Base-by-base conservation (phyloP, 1,284 basidiomycete species). In the Malassezia restricta region DNA sequence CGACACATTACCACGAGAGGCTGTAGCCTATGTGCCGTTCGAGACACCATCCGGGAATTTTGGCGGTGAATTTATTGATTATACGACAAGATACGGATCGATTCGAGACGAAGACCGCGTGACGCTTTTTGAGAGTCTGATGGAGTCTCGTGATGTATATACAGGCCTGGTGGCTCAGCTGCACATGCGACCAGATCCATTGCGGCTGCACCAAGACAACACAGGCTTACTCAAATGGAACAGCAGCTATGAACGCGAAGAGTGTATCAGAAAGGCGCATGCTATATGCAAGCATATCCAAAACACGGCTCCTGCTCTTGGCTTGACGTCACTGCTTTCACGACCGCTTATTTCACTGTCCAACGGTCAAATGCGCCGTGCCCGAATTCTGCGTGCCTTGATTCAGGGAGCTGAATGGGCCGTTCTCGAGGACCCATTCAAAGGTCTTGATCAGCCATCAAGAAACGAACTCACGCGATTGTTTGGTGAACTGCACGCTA, bases 361-460 rank as follows among this genome's bases (percentile, higher is more conserved):
- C 58, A 92, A 92, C 62, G 92, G 92, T 0, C 92, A 98, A 76
- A 94, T 84, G 17, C 76, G 92, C 33, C 76, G 88, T 24, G 89
- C 89, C 4, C 77, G 90, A 44, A 86, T 98, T 41, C 77, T 86
- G 3, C 82, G 82, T 59, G 86, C 87, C 0, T 74, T 96, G 8
- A 74, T 95, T 38, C 76, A 54, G 61, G 94, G 43, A 3, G 59
- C 62, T 11, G 33, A 83, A 84, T 83, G 68, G 51, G 79, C 78
- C 0, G 44, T 64, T 57, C 40, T 56, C 33, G 38, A 64, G 28
- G 59, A 67, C 35, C 67, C 68, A 2, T 68, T 62, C 48, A 62
- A 60, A 5, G 67, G 57, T 8, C 27, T 60, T 6, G 59, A 62
- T 38, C 54, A 37, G 27, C 58, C 51, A 41, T 60, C 54, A 9